Conservation (phyloP, 2,329 filamentous ascomycete species). For the Penicillium paneum region DNA sequence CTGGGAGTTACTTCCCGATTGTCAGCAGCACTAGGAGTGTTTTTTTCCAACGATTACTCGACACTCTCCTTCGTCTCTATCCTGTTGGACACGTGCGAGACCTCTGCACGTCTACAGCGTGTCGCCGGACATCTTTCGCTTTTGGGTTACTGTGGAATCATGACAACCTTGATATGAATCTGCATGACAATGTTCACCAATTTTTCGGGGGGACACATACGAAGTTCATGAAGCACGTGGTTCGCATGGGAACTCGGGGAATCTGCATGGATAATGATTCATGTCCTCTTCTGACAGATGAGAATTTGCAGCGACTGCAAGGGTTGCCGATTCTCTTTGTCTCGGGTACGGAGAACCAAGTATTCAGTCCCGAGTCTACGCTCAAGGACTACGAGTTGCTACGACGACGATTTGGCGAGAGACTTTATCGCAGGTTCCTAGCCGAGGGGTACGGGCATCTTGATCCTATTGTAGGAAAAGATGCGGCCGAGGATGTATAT, state of each 20-base stretch:
- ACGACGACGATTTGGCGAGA: conserved; percentile 18
- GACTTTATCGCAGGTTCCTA: conserved; percentile 18
- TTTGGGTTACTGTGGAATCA: conserved; percentile 40
- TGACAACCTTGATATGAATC: conserved; percentile 32
- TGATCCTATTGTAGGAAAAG: conserved; percentile 26
- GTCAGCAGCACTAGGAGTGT: background rate
- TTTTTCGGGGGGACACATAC: conserved; percentile 32
- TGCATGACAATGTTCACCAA: conserved; percentile 27
- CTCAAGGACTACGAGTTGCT: conserved; percentile 24
- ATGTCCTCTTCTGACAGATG: conserved; percentile 6
- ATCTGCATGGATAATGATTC: background rate
- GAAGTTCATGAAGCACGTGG: conserved; percentile 29
- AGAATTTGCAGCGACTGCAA: conserved; percentile 13
- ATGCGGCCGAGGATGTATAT: conserved; percentile 17
- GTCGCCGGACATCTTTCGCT: conserved; percentile 32
- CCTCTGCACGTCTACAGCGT: conserved; percentile 32
- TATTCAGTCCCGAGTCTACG: conserved; percentile 26
- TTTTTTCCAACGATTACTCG: conserved; percentile 16
- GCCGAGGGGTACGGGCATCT: conserved; percentile 27
- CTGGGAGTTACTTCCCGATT: conserved; percentile 16
- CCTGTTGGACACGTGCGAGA: conserved; percentile 28
- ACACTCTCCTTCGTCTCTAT: conserved; percentile 33
- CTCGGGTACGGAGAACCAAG: conserved; percentile 25
- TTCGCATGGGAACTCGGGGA: conserved; percentile 17
- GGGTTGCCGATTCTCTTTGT: conserved; percentile 27